Conservation (phyloP, 2,329 filamentous ascomycete species). For the Hyphodiscus sp. region DNA sequence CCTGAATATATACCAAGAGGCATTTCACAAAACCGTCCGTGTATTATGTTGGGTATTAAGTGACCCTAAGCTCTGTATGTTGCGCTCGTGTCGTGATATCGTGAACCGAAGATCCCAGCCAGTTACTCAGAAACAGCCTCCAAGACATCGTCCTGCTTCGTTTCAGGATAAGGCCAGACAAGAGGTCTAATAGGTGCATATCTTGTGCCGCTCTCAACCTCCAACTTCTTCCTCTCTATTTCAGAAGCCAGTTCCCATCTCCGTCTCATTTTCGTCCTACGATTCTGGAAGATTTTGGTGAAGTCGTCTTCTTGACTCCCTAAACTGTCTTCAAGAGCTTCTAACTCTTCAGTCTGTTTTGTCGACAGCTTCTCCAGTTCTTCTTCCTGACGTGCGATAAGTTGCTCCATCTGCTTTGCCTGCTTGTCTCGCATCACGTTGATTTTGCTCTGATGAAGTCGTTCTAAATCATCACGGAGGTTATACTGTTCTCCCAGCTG, state of each 20-base stretch:
- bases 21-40: too few species aligned
- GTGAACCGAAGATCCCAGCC: too few species aligned
- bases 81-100: too few species aligned
- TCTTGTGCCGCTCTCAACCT: conserved; percentile 36
- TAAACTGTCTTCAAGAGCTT: conserved; percentile 41
- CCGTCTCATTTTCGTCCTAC: conserved; percentile 32
- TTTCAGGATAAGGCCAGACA: conserved; percentile 33
- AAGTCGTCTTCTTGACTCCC: conserved; percentile 45
- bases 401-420: conserved; percentile 53
- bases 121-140: conserved; percentile 17
- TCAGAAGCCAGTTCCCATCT: conserved; percentile 48
- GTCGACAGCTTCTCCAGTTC: conserved; percentile 43
- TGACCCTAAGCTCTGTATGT: too few species aligned
- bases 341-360: conserved; percentile 42
- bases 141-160: conserved; percentile 11
- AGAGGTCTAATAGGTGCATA: conserved; percentile 37
- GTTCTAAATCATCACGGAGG: conserved; percentile 51
- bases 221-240: conserved; percentile 47
- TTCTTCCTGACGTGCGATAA: conserved; percentile 46
- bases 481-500: conserved; percentile 57
- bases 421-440: conserved; percentile 61
- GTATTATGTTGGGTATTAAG: too few species aligned
- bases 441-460: conserved; percentile 53
- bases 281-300: not conserved
- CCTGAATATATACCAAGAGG: too few species aligned